Evolutionary conservation across 1,139 yeast species (phyloP).

Genomic region (Yamadazyma epiphylla): DNA sequence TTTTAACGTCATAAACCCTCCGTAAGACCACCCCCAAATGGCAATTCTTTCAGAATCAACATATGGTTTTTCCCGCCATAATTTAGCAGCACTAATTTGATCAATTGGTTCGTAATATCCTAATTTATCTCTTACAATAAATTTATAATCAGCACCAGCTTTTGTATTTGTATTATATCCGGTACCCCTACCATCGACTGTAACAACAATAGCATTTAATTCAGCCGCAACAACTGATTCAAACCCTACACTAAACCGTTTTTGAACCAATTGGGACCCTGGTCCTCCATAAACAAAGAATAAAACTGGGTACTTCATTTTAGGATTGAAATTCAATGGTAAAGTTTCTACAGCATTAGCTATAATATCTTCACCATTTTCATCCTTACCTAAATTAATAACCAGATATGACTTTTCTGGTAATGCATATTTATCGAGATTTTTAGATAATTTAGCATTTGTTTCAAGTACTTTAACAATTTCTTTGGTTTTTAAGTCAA

Average conservation of each 20-base stretch:
- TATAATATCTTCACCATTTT: slow-evolving; percentile 32
- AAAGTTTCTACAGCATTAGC: slow-evolving; percentile 60
- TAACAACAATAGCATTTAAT: slow-evolving; percentile 67
- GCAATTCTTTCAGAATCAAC: slow-evolving; percentile 60
- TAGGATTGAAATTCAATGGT: slow-evolving; percentile 57
- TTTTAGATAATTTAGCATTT: slow-evolving; percentile 39
- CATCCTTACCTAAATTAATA: slow-evolving; percentile 47
- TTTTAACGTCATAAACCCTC: slow-evolving; percentile 73
- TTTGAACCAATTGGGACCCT: slow-evolving; percentile 66
- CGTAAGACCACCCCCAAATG: slow-evolving; percentile 85
- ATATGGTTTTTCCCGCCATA: slow-evolving; percentile 51
- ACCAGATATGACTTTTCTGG: slow-evolving; percentile 47
- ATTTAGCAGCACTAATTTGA: slow-evolving; percentile 64
- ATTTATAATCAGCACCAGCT: slow-evolving; percentile 49
- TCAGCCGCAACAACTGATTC: slow-evolving; percentile 67
- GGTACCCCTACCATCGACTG: slow-evolving; percentile 83
- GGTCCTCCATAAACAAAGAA: slow-evolving; percentile 82
- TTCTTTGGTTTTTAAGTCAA: slow-evolving; percentile 44
- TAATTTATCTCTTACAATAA: slow-evolving; percentile 59
- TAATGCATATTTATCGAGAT: slow-evolving; percentile 40
- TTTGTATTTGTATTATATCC: slow-evolving; percentile 52
- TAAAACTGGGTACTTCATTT: slow-evolving; percentile 60
- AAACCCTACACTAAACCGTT: slow-evolving; percentile 52
- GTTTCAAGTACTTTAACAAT: slow-evolving; percentile 42
- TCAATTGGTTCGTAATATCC: slow-evolving; percentile 69